Conservation (phyloP, 768 basidiomycete genomes). For the Suillus tomentosus region DNA sequence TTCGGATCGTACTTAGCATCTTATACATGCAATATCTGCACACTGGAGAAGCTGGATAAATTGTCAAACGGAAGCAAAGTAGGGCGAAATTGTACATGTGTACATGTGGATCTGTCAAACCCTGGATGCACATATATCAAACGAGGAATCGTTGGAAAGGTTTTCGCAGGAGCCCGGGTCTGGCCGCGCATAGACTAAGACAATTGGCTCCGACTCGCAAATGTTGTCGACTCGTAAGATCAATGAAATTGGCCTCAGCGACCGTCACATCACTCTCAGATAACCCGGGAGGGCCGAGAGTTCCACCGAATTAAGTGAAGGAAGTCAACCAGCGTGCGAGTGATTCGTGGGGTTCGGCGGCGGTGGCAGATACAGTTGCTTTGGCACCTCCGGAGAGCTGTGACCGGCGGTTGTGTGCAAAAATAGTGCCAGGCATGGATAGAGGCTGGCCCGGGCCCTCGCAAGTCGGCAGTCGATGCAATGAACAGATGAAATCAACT, state of each 20-base stretch:
- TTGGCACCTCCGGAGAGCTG: conserved; percentile 59
- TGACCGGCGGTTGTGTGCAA: conserved; percentile 88
- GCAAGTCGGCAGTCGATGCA: conserved; percentile 87
- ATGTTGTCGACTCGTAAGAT: conserved; percentile 50
- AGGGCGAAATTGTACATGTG: not conserved
- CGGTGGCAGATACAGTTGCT: conserved; percentile 42
- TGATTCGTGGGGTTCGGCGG: conserved; percentile 39
- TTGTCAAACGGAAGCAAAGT: not conserved
- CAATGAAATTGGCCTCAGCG: conserved; percentile 56
- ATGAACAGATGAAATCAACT: not conserved
- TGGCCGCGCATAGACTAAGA: conserved; percentile 40
- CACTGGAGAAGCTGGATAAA: not conserved
- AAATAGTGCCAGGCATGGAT: conserved; percentile 79
- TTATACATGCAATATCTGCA: not conserved
- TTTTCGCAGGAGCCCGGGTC: conserved; percentile 20
- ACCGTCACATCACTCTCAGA: conserved; percentile 44
- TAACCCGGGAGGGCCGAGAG: conserved; percentile 43
- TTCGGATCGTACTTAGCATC: conserved; percentile 1
- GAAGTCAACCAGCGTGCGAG: conserved; percentile 71
- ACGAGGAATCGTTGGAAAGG: not conserved
- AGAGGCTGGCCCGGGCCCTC: conserved; percentile 69
- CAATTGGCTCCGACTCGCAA: conserved; percentile 46
- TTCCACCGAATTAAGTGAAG: conserved; percentile 50
- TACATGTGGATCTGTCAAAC: not conserved
- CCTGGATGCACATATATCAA: not conserved